Conservation (phyloP, 225 moss, liverwort and hornwort species). For the Pleurozium schreberi region DNA sequence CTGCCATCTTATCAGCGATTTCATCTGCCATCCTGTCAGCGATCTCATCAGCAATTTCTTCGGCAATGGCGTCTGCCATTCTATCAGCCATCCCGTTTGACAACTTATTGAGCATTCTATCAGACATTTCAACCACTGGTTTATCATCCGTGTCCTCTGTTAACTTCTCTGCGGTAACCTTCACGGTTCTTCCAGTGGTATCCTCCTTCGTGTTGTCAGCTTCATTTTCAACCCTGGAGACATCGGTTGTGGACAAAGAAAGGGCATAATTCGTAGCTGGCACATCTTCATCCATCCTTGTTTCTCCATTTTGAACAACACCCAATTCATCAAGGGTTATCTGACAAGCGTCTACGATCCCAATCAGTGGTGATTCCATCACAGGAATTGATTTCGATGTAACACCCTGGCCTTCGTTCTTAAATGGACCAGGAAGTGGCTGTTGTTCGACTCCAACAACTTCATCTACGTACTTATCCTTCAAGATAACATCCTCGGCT, state of each 20-base stretch:
- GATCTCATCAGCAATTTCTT: too few relatives aligned
- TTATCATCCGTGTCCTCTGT: slow-evolving; percentile 14
- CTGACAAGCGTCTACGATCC: slow-evolving; percentile 2
- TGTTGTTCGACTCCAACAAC: not conserved
- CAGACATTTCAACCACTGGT: not conserved
- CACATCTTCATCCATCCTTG: slow-evolving; percentile 6
- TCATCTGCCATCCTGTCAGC: not conserved
- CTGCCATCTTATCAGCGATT: slow-evolving; percentile 29
- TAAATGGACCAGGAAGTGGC: not conserved
- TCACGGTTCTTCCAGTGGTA: not conserved
- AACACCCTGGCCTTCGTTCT: not conserved
- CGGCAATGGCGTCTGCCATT: too few relatives aligned
- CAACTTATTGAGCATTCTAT: too few relatives aligned
- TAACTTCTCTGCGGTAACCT: slow-evolving; percentile 17
- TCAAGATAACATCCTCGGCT: not conserved
- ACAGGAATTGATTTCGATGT: not conserved
- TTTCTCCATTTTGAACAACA: not conserved
- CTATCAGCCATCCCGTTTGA: slow-evolving; percentile 14
- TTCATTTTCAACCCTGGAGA: not conserved
- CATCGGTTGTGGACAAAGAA: not conserved
- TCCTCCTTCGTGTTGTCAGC: not conserved
- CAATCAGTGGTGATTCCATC: not conserved
- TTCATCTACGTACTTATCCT: not conserved
- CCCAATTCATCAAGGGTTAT: not conserved
- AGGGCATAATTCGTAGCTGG: not conserved